These are phyloP conservation scores for Filobasidium uniguttulatum DNA, from an alignment of 1,284 basidiomycete genomes.

Conservation along the genomic window DNA sequence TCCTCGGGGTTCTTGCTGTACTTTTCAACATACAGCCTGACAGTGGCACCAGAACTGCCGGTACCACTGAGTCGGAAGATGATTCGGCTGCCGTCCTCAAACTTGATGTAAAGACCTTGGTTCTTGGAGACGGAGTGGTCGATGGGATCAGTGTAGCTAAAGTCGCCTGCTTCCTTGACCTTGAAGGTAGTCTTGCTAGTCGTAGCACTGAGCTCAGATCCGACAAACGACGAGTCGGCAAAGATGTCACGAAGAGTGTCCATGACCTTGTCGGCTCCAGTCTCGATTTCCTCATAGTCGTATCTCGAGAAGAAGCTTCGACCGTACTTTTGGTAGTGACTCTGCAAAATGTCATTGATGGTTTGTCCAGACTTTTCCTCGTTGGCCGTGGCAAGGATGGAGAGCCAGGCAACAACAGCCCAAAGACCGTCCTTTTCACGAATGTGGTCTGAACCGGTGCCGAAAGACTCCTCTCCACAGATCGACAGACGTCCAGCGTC, in stretches of 20 bases:
- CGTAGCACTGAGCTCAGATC: slow-evolving; percentile 51
- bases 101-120: slow-evolving; percentile 87
- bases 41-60: slow-evolving; percentile 87
- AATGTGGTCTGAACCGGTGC: slow-evolving; percentile 98
- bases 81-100: slow-evolving; percentile 80
- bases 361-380: slow-evolving; percentile 60
- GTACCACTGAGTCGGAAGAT: slow-evolving; percentile 95
- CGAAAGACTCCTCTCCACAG: slow-evolving; percentile 97
- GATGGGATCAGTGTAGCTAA: slow-evolving; percentile 94
- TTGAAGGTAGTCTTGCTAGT: slow-evolving; percentile 56
- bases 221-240: slow-evolving; percentile 50
- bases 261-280: slow-evolving; percentile 77
- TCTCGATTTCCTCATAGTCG: slow-evolving; percentile 96
- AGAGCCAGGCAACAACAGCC: slow-evolving; percentile 95
- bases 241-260: slow-evolving; percentile 61
- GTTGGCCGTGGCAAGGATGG: slow-evolving; percentile 89
- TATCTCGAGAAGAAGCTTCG: slow-evolving; percentile 96
- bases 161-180: slow-evolving; percentile 68
- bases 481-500: slow-evolving; percentile 93
- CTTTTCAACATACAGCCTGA: slow-evolving; percentile 80
- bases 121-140: slow-evolving; percentile 85
- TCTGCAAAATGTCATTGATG: slow-evolving; percentile 75
- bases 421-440: slow-evolving; percentile 98
- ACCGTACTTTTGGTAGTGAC: slow-evolving; percentile 84
- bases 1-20: slow-evolving; percentile 71